Conservation (phyloP, 2,329 filamentous ascomycete genomes). For the Sordariomycetes sp. region DNA sequence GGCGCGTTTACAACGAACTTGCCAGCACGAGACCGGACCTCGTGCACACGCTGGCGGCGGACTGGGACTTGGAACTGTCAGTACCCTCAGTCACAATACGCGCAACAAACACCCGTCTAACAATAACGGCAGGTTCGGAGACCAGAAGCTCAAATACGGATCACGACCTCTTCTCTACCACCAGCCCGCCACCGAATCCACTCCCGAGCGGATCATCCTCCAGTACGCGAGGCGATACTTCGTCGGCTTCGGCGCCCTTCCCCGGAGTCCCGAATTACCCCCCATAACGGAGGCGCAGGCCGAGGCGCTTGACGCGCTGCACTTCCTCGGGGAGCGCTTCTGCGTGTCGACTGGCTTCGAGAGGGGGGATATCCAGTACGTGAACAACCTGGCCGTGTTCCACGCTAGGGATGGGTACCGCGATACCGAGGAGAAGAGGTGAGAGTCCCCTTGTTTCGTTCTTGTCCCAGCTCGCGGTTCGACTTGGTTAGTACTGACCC, state of each 20-base stretch:
- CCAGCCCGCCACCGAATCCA: slow-evolving; percentile 28
- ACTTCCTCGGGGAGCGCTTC: slow-evolving; percentile 33
- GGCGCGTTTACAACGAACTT: slow-evolving; percentile 46
- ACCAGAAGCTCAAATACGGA: slow-evolving; percentile 26
- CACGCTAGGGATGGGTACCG: slow-evolving; percentile 36
- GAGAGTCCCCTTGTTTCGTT: slow-evolving; percentile 5
- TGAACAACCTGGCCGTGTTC: slow-evolving; percentile 40
- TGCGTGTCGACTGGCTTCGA: slow-evolving; percentile 29
- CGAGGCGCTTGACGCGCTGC: slow-evolving; percentile 36
- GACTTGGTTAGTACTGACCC: not conserved
- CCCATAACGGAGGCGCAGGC: slow-evolving; percentile 39
- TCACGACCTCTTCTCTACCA: slow-evolving; percentile 41
- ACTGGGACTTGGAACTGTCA: slow-evolving; percentile 7
- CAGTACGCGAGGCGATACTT: slow-evolving; percentile 29
- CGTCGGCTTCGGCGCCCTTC: slow-evolving; percentile 12
- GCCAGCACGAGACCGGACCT: slow-evolving; percentile 43
- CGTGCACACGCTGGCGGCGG: slow-evolving; percentile 33
- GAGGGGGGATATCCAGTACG: slow-evolving; percentile 38
- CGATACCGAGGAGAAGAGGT: slow-evolving; percentile 29
- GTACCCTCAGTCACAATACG: not conserved
- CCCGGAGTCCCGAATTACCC: slow-evolving; percentile 38
- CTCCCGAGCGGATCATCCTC: slow-evolving; percentile 40
- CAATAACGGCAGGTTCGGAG: slow-evolving; percentile 7
- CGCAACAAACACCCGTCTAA: not conserved
- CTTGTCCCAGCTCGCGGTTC: too few relatives aligned